Base-by-base conservation (phyloP, 2,329 filamentous ascomycete species). In the Xylariaceae sp. region DNA sequence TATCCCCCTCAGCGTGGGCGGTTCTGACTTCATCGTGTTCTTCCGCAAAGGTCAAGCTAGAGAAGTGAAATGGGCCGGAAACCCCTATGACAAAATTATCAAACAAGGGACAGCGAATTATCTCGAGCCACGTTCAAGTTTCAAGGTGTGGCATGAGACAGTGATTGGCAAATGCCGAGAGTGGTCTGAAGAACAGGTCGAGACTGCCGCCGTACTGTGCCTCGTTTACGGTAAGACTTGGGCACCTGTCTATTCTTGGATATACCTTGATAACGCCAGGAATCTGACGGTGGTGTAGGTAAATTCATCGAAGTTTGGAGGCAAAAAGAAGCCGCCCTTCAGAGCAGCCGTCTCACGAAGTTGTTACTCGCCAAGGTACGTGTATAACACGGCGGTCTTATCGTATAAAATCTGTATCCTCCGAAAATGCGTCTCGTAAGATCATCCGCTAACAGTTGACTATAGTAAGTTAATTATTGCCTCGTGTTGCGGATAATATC, bases 221-320 rank as follows among this genome's bases (percentile, higher is more conserved):
- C 70, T 95, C 7, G 88, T 95, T 1, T 95, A 95, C 52, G 88
- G 86, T 62, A 85, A 80, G 63, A 25, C 32, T 25, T n/a, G 17
- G 1, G 19, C n/a, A 22, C 7, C 25, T 33, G 14, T 6, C n/a
- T n/a, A 22, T 3, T 25, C 23, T 4, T 10, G 6, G 19, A 6
- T 11, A 3, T 14, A 27, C 12, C 16, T 11, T 8, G 22, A 10
- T 11, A 4, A 20, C 14, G 29, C 12, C 19, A 8, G 16, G 40
- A 39, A 11, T 12, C 34, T 27, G 22, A 48, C 50, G 55, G 27
- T 53, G 22, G 2, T 22, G 14, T 39, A 72, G 74, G 77, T 14
- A 82, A 82, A 63, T 95, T 95, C 62, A 95, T 95, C 56, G 87
- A 94, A 59, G 89, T 95, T 2, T 95, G 90, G 90, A 76, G 88